Evolutionary conservation across 805 yeast species (phyloP), one percentile per base, ranked within the genome.

Genomic region (Kazachstania bromeliacearum): DNA sequence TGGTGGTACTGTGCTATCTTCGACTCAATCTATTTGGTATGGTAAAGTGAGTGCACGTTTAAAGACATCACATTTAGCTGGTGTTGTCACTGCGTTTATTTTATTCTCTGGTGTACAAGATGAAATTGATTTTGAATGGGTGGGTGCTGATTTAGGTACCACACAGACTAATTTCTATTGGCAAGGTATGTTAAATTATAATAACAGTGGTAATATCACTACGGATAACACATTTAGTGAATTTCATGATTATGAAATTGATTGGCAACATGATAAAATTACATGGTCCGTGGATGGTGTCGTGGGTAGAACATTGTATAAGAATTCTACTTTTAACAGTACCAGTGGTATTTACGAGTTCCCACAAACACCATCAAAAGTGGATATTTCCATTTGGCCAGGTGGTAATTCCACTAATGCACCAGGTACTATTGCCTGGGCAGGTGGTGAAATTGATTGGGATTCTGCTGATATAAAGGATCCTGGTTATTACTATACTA

Each of bases 391-490:
- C 4, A 55, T 81, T 39, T 81, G 89, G 89, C 85, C 89, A 2
- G 88, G 74, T 64, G 88, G 87, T 58, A 68, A 62, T 42, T 43
- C 70, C 7, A 50, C 66, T 21, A 70, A 68, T 50, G 73, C 71
- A 16, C 44, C 50, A 19, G 88, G 88, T 66, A 79, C 87, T 10
- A 67, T 73, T 42, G 80, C 68, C 39, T 87, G 88, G 88, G 83
- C 95, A 25, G 95, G 95, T 62, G 96, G 96, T 63, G 66, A 44
- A 20, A 75, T 88, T 42, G 67, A 84, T 64, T 88, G 96, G 96
- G 61, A 79, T 57, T 71, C 88, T 10, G 55, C 67, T 3, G 96
- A 85, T 59, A 72, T 87, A 40, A 50, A 66, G 41, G 65, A 80
- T 39, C 73, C 78, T 35, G 96, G 96, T n/a, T 88, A 87, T 65